Percentiles rank a stretch among this genome's conserved stretches.
phyloP scores from a whole-genome alignment of 805 yeast genomes.

The Sporopachydermia lactativora region DNA sequence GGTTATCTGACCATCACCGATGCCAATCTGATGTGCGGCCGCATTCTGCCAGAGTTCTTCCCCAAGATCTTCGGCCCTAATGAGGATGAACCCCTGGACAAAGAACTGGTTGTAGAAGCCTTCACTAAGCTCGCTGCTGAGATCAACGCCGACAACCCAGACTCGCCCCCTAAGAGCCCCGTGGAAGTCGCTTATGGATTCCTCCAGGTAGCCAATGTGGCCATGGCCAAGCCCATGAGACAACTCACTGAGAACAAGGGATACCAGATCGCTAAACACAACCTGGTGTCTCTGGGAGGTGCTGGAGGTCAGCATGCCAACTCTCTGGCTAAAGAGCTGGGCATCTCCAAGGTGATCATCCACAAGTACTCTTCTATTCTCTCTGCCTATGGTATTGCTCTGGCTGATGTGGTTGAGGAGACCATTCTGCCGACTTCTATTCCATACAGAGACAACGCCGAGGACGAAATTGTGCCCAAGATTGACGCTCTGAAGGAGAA shows the following conservation, averaged over 20 bases:
- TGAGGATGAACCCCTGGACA: slow-evolving; percentile 58
- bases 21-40: slow-evolving; percentile 62
- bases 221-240: slow-evolving; percentile 86
- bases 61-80: slow-evolving; percentile 77
- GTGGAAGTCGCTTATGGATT: slow-evolving; percentile 74
- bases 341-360: slow-evolving; percentile 52
- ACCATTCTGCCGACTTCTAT: slow-evolving; percentile 58
- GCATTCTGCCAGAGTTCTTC: slow-evolving; percentile 59
- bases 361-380: slow-evolving; percentile 75
- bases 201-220: slow-evolving; percentile 68
- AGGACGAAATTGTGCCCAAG: slow-evolving; percentile 25
- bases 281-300: slow-evolving; percentile 79
- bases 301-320: slow-evolving; percentile 90
- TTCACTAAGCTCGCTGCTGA: slow-evolving; percentile 38
- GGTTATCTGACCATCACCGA: slow-evolving; percentile 81
- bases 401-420: slow-evolving; percentile 77
- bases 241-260: slow-evolving; percentile 80
- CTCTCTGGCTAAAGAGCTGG: slow-evolving; percentile 58
- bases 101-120: slow-evolving; percentile 31
- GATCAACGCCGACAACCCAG: slow-evolving; percentile 36
- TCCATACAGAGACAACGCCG: slow-evolving; percentile 21
- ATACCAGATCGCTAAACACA: slow-evolving; percentile 45
- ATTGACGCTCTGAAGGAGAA: slow-evolving; percentile 29
- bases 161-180: slow-evolving; percentile 27
- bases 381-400: slow-evolving; percentile 79